Conservation (phyloP, 345 rosid species). For the Citrus australasica region DNA sequence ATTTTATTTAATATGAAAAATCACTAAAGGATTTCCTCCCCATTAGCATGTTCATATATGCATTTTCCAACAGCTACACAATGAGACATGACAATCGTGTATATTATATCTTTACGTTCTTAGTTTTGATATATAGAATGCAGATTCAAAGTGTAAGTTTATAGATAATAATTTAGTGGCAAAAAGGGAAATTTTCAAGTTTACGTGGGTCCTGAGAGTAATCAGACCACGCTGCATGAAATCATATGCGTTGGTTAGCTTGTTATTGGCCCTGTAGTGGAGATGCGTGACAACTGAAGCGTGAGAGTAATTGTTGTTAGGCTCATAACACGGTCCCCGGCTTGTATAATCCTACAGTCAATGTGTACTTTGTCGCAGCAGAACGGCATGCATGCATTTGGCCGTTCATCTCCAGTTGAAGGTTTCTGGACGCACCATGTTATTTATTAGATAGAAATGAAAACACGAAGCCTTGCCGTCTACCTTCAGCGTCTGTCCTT, state of each 20-base stretch:
- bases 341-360: conserved; percentile 27
- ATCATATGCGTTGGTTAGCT: conserved; percentile 27
- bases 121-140: no score
- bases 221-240: conserved; percentile 17
- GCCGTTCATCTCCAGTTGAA: not conserved
- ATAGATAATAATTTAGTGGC: no score
- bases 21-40: not conserved
- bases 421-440: conserved; percentile 29
- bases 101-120: no score
- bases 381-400: conserved; percentile 16
- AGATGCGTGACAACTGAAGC: conserved; percentile 35
- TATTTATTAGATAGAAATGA: no score
- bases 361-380: conserved; percentile 10
- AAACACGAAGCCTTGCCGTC: no score
- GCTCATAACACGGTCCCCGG: conserved; percentile 24
- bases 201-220: not conserved
- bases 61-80: not conserved
- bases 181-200: not conserved
- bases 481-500: not conserved
- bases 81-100: not conserved
- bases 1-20: no score
- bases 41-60: not conserved
- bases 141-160: no score
- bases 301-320: conserved; percentile 17
- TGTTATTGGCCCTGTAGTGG: conserved; percentile 22